Evolutionary conservation across 495 filamentous ascomycete species (phyloP).

Genomic region (Xylaria palmicola): DNA sequence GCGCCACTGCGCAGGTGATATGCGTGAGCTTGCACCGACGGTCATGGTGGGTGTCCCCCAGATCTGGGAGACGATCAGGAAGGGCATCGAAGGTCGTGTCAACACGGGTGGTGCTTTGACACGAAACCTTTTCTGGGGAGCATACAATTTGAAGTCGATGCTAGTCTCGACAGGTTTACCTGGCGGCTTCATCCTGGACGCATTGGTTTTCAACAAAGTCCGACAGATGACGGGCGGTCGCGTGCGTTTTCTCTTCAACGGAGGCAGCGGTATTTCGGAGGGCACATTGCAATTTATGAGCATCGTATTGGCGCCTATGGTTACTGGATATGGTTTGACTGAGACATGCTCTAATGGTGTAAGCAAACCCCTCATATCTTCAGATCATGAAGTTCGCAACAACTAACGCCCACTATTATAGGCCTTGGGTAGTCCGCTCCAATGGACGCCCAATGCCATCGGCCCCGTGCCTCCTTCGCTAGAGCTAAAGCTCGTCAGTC

Average conservation of each 20-base stretch:
- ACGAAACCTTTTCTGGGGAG: conserved; percentile 43
- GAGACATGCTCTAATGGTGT: conserved; percentile 76
- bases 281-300: conserved; percentile 76
- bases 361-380: not conserved
- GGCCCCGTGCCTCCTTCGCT: conserved; percentile 61
- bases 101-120: conserved; percentile 39
- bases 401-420: not conserved
- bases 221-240: conserved; percentile 70
- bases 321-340: conserved; percentile 86
- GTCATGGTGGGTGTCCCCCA: conserved; percentile 85
- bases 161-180: conserved; percentile 65
- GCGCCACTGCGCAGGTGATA: conserved; percentile 56
- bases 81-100: conserved; percentile 69
- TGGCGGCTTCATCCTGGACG: conserved; percentile 70
- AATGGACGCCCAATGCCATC: conserved; percentile 72
- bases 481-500: conserved; percentile 73
- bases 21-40: conserved; percentile 78
- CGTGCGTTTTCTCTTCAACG: conserved; percentile 70
- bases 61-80: conserved; percentile 73
- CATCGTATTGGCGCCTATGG: conserved; percentile 68
- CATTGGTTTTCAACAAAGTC: conserved; percentile 76
- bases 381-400: not conserved
- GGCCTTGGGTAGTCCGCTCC: conserved; percentile 59
- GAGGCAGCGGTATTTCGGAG: conserved; percentile 79
- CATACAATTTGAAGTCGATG: conserved; percentile 49